Base-by-base conservation (phyloP, 768 basidiomycete genomes). In the Lentinula sp. region DNA sequence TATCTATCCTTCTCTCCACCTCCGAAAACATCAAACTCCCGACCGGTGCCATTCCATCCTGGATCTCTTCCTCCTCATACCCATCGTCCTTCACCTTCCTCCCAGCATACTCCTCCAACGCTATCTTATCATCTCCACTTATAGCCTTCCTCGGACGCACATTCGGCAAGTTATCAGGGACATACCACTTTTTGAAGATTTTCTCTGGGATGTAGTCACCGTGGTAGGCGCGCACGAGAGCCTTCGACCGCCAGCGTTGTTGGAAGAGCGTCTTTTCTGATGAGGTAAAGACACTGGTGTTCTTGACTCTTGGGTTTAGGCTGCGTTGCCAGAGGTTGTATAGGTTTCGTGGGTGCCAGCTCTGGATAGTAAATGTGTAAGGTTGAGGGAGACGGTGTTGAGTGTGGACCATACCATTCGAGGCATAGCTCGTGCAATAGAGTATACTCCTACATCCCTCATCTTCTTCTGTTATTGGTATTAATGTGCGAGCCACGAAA, bases 1-100 rank as follows among this genome's bases (percentile, higher is more conserved):
- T 88, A 68, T 99, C 97, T 71, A 99, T 82, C 72, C 97, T 73
- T 70, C 95, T 81, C 79, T 99, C 97, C n/a, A 98, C 82, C 73
- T 98, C 93, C 0, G 84, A 73, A 71, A 95, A 91, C 91, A 98
- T 95, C 82, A 99, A 83, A 71, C 91, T 94, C 54, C 92, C 93
- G 15, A 98, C 89, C 5, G 97, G 97, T 16, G 94, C 88, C 66
- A 91, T 81, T 1, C 84, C 87, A 65, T 85, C 83, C 64, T 70
- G 70, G 63, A 79, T 75, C 67, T 86, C 83, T 64, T 84, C 80
- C 67, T 77, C 74, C 62, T 80, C 78, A 53, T 78, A 75, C 59
- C 75, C 76, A 62, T 78, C 74, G 66, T 77, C 78, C 69, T 76
- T 82, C 66, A 77, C 74, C 60, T 81, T 75, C 65, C 89, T 78